These are phyloP conservation scores for Fennellomyces sp. DNA, from an alignment of 371 early-diverging fungal species.

Conservation along the genomic window DNA sequence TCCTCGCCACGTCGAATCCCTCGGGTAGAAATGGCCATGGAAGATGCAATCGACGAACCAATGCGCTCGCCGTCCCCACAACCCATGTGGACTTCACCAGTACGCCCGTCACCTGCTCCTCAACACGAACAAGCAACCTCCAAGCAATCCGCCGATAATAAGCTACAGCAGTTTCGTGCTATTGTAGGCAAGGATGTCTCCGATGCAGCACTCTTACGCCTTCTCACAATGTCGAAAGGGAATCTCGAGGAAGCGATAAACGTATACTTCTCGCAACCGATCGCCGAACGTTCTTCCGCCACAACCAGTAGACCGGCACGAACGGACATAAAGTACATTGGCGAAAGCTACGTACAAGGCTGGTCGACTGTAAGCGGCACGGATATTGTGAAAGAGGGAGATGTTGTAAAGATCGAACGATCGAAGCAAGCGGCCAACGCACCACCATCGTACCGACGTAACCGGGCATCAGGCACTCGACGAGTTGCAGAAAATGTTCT, in stretches of 20 bases:
- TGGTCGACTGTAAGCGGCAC: conserved; percentile 37
- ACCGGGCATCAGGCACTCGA: not conserved
- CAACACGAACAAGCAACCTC: not conserved
- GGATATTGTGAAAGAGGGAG: conserved; percentile 36
- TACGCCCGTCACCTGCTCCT: not conserved
- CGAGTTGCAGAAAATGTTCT: conserved; percentile 42
- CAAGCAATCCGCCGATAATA: not conserved
- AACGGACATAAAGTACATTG: not conserved
- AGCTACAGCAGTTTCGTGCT: conserved; percentile 1
- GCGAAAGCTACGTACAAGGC: conserved; percentile 17
- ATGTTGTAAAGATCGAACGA: conserved; percentile 24
- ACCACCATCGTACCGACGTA: not conserved
- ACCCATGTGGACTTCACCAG: not conserved
- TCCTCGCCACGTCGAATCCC: not conserved
- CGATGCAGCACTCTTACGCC: not conserved
- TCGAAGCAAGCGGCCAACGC: conserved; percentile 5
- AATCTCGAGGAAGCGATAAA: too few species aligned
- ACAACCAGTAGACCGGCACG: conserved; percentile 1
- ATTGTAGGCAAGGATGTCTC: conserved; percentile 5
- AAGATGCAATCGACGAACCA: not conserved
- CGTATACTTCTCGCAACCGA: too few species aligned
- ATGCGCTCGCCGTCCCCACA: not conserved
- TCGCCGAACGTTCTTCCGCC: too few species aligned
- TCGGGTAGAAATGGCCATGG: not conserved
- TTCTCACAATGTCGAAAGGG: too few species aligned